Evolutionary conservation across 768 basidiomycete genomes (phyloP).

Genomic region (Boletus sp.): DNA sequence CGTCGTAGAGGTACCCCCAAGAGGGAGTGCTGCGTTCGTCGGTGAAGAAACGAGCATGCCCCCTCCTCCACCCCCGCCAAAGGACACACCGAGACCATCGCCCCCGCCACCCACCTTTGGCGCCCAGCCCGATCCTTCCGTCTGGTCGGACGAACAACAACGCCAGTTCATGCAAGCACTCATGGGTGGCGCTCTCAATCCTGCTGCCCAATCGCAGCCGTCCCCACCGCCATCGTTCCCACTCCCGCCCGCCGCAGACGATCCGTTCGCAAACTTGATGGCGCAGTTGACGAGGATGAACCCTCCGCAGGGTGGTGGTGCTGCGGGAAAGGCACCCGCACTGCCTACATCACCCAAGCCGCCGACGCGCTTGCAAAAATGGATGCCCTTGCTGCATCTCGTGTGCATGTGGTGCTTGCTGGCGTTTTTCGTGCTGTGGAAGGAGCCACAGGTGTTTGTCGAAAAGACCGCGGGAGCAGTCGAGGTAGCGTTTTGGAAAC

Average conservation of each 20-base stretch:
- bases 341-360: conserved; percentile 24
- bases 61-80: conserved; percentile 19
- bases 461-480: conserved; percentile 34
- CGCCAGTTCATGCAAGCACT: conserved; percentile 65
- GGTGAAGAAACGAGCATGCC: conserved; percentile 36
- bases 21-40: conserved; percentile 30
- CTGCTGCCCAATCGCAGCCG: conserved; percentile 16
- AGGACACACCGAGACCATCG: conserved; percentile 25
- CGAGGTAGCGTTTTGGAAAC: conserved; percentile 43
- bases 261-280: conserved; percentile 49
- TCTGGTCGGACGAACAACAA: conserved; percentile 69
- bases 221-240: background rate
- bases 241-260: conserved; percentile 27
- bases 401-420: conserved; percentile 61
- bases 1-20: conserved; percentile 10
- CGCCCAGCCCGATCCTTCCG: conserved; percentile 47
- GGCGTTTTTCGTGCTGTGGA: conserved; percentile 63
- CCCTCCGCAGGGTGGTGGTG: conserved; percentile 16
- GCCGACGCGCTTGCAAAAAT: conserved; percentile 51
- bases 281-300: conserved; percentile 26
- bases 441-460: conserved; percentile 53
- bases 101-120: conserved; percentile 21
- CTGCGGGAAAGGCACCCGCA: conserved; percentile 28
- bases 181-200: conserved; percentile 38
- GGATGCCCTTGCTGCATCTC: conserved; percentile 65